phyloP scores from a whole-genome alignment of 805 yeast species.

The Metschnikowia picachoensis region DNA sequence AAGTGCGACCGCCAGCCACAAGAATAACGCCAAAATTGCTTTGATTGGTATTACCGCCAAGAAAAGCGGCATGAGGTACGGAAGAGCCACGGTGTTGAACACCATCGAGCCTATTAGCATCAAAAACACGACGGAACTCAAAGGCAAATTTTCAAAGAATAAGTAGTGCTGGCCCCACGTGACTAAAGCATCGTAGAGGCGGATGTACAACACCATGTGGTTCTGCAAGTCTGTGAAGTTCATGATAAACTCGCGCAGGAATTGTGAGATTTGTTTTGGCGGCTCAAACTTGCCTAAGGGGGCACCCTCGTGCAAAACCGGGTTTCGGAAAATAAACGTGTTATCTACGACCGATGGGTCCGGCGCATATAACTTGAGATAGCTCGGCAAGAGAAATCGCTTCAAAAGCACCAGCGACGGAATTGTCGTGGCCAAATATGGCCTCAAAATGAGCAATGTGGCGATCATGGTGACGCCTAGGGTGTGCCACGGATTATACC shows the following conservation, averaged over 20 bases:
- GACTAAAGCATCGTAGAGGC: constrained; percentile 54
- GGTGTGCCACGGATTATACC: constrained; percentile 64
- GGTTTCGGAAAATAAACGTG: constrained; percentile 23
- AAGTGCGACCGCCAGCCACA: constrained; percentile 47
- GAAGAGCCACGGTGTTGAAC: constrained; percentile 25
- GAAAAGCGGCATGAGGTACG: constrained; percentile 28
- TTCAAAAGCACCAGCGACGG: constrained; percentile 55
- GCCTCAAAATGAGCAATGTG: constrained; percentile 57
- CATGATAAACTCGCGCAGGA: constrained; percentile 70
- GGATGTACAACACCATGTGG: constrained; percentile 64
- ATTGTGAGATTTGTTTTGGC: constrained; percentile 73
- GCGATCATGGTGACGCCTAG: constrained; percentile 49
- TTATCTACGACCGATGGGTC: constrained; percentile 33
- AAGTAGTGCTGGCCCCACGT: constrained; percentile 52
- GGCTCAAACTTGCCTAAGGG: constrained; percentile 44
- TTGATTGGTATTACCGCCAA: constrained; percentile 28
- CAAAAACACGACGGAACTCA: constrained; percentile 52
- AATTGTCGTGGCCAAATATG: constrained; percentile 48
- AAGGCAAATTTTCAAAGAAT: constrained; percentile 58
- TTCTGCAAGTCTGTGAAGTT: constrained; percentile 84
- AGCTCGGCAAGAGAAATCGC: constrained; percentile 66
- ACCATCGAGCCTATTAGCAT: constrained; percentile 23
- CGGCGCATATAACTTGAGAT: constrained; percentile 58
- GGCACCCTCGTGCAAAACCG: constrained; percentile 42
- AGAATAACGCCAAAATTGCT: constrained; percentile 27